These are phyloP conservation scores for Protomyces inouyei DNA, from an alignment of 1,139 yeast species.

Conservation along the genomic window DNA sequence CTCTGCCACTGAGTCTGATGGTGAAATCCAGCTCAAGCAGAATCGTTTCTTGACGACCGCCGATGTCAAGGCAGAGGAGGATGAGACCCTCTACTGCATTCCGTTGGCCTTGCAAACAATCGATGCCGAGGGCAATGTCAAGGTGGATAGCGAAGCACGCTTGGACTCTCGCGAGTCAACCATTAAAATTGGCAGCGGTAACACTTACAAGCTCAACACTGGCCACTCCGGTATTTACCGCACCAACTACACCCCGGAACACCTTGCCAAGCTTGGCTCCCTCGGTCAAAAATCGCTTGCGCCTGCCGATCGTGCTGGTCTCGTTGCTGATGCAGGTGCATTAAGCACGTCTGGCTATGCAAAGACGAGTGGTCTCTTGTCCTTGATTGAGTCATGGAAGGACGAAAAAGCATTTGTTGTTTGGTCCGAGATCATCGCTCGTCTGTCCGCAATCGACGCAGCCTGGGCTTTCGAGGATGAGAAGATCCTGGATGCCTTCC, in stretches of 20 bases:
- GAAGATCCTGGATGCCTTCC: slow-evolving; percentile 52
- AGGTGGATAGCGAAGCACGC: slow-evolving; percentile 36
- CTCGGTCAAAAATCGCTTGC: slow-evolving; percentile 55
- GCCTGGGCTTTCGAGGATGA: slow-evolving; percentile 71
- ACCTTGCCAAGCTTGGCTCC: slow-evolving; percentile 63
- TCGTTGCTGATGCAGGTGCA: slow-evolving; percentile 76
- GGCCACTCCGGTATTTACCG: slow-evolving; percentile 81
- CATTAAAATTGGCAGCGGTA: slow-evolving; percentile 44
- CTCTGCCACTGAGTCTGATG: slow-evolving; percentile 47
- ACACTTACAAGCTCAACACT: slow-evolving; percentile 72
- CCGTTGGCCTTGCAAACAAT: slow-evolving; percentile 72
- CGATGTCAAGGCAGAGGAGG: slow-evolving; percentile 69
- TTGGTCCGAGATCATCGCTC: slow-evolving; percentile 64
- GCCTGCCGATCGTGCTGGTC: slow-evolving; percentile 79
- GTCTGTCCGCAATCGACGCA: slow-evolving; percentile 52
- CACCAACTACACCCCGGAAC: slow-evolving; percentile 67
- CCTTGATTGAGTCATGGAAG: slow-evolving; percentile 63
- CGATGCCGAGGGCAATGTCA: slow-evolving; percentile 58
- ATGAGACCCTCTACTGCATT: slow-evolving; percentile 70
- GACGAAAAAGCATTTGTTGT: slow-evolving; percentile 66
- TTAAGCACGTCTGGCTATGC: slow-evolving; percentile 69
- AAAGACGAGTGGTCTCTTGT: slow-evolving; percentile 59
- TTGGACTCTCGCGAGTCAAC: slow-evolving; percentile 50
- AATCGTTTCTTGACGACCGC: slow-evolving; percentile 75
- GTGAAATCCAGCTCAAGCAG: slow-evolving; percentile 55